A percentile compares a stretch with the other conserved stretches of the same genome.
These are phyloP conservation scores for Vigna reflexopilosa DNA, from an alignment of 306 rosid genomes.

Conservation along the genomic window DNA sequence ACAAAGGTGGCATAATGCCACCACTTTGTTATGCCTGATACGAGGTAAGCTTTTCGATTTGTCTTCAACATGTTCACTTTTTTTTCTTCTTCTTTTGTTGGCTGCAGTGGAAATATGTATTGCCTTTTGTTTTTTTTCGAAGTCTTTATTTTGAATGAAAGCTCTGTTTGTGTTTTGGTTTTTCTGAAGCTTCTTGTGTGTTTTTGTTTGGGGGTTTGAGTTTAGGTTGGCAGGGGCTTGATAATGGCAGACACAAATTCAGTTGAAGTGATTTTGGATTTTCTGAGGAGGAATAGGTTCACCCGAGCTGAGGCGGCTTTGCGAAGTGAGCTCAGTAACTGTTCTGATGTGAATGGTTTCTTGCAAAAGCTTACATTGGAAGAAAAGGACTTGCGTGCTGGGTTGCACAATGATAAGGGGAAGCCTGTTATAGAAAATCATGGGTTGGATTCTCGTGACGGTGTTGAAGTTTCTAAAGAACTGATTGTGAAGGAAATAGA, in stretches of 20 bases:
- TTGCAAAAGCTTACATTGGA: conserved; percentile 75
- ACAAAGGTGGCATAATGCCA: conserved; percentile 53
- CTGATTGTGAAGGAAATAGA: conserved; percentile 94
- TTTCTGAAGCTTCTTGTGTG: conserved; percentile 44
- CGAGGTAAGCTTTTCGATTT: conserved; percentile 54
- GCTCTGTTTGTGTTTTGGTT: conserved; percentile 32
- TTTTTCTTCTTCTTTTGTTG: conserved; percentile 5
- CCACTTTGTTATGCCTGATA: conserved; percentile 59
- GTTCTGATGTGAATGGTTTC: conserved; percentile 72
- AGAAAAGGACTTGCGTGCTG: conserved; percentile 58
- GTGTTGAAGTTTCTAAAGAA: conserved; percentile 74
- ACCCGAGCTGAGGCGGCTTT: conserved; percentile 93
- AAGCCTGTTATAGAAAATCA: conserved; percentile 61
- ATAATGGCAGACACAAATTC: conserved; percentile 80
- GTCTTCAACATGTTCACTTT: conserved; percentile 8
- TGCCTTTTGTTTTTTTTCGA: background rate
- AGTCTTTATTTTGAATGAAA: conserved; percentile 44
- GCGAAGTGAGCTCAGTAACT: conserved; percentile 77
- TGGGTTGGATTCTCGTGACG: conserved; percentile 51
- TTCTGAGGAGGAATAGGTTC: conserved; percentile 78
- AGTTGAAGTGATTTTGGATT: conserved; percentile 85
- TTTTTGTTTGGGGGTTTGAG: conserved; percentile 37
- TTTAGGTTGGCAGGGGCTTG: conserved; percentile 59
- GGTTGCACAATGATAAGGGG: conserved; percentile 61
- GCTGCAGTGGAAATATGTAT: conserved; percentile 27